phyloP scores from a whole-genome alignment of 1,284 basidiomycete genomes.

The Ustilago shanxiensis region DNA sequence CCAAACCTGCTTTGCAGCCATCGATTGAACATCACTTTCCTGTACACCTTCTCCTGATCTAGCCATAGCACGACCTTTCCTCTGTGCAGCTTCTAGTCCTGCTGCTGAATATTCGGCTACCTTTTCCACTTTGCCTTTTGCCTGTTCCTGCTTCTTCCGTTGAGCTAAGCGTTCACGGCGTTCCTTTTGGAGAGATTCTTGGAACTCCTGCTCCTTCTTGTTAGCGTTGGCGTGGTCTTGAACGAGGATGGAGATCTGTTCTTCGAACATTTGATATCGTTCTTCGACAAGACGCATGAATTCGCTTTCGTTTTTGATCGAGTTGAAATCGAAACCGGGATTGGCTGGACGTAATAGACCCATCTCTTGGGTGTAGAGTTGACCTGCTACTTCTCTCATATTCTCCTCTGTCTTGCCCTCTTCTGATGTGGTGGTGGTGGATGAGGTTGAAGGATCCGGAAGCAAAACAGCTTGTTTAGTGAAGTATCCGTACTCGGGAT shows the following conservation, averaged over 20 bases:
- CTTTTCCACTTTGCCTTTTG: conserved; percentile 8
- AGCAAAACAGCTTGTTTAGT: conserved; percentile 66
- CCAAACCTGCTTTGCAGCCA: conserved; percentile 88
- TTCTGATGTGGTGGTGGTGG: background rate
- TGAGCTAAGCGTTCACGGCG: conserved; percentile 12
- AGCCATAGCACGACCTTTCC: conserved; percentile 58
- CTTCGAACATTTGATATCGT: conserved; percentile 71
- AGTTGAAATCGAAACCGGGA: conserved; percentile 78
- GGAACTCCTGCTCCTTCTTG: conserved; percentile 8
- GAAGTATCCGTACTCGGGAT: conserved; percentile 98
- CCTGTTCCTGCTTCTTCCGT: conserved; percentile 1
- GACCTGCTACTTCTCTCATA: conserved; percentile 15
- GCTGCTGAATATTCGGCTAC: conserved; percentile 43
- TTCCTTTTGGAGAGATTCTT: background rate
- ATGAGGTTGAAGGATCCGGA: conserved; percentile 39
- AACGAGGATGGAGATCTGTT: conserved; percentile 39
- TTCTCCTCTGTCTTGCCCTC: background rate
- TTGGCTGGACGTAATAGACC: conserved; percentile 32
- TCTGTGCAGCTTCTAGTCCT: conserved; percentile 53
- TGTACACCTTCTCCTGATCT: conserved; percentile 40
- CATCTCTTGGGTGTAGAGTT: conserved; percentile 33
- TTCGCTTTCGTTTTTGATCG: conserved; percentile 78
- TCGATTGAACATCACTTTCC: conserved; percentile 64
- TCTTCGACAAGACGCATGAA: conserved; percentile 85
- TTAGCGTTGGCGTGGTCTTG: conserved; percentile 17